Percentiles rank a stretch among this genome's conserved stretches.
These are phyloP conservation scores for Rhizopus stolonifer DNA, from an alignment of 371 early-diverging fungal genomes.

Conservation along the genomic window DNA sequence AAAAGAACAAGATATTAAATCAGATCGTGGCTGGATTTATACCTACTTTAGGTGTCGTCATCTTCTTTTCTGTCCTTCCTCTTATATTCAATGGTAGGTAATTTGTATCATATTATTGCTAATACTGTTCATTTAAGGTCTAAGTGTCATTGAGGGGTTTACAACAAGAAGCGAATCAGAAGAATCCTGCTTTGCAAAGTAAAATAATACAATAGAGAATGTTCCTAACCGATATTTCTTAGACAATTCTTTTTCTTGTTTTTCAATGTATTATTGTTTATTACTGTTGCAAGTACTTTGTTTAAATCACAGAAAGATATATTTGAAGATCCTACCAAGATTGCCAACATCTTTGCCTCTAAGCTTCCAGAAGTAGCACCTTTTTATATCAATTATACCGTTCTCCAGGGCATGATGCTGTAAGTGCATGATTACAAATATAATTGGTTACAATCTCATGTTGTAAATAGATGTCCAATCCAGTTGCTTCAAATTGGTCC, in stretches of 20 bases:
- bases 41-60: conserved; percentile 57
- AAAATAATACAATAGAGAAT: conserved; percentile 7
- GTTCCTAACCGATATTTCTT: conserved; percentile 15
- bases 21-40: conserved; percentile 58
- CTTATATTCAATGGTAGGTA: conserved; percentile 56
- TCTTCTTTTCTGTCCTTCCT: conserved; percentile 65
- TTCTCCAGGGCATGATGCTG: conserved; percentile 61
- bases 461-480: conserved; percentile 54
- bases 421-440: too few species aligned
- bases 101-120: too few species aligned
- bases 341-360: conserved; percentile 71
- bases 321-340: conserved; percentile 62
- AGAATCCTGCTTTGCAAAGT: conserved; percentile 67
- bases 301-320: conserved; percentile 73
- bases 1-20: conserved; percentile 50
- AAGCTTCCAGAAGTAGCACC: conserved; percentile 68
- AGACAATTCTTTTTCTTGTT: conserved; percentile 88
- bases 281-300: conserved; percentile 77
- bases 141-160: conserved; percentile 62
- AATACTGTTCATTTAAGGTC: conserved; percentile 14
- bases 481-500: conserved; percentile 64
- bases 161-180: conserved; percentile 71
- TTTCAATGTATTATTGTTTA: conserved; percentile 86
- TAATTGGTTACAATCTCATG: too few species aligned
- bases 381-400: conserved; percentile 67